Evolutionary conservation across 345 rosid genomes (phyloP), one percentile per base, ranked within the genome.

Genomic region (Gossypium australe): DNA sequence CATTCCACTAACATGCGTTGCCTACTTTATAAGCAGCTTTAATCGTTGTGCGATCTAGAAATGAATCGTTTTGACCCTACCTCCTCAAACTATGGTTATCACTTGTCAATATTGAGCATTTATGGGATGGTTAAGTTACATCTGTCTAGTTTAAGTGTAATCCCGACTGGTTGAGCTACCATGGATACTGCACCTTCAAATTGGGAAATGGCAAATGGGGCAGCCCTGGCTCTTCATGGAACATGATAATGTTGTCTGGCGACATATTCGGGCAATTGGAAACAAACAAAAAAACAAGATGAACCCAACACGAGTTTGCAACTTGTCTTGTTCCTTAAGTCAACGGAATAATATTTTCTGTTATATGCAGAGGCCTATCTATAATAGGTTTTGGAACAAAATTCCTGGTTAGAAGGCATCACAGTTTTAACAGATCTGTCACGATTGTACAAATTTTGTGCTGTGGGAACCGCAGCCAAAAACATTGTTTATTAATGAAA

Each of bases 41-140:
- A 2, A 13, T 22, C 24, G 14, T 47, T 47, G 1, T 24, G 9
- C 44, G 52, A 72, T 72, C 67, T 58, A 34, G 22, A 25, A 44
- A 24, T 44, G 75, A 58, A 58, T 57, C 24, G 25, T 44, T 24
- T 41, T 22, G 67, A 59, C 55, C 75, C 75, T 58, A 45, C 55
- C 34, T 45, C 18, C 52, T 22, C 18, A 16, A 58, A 38, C 34
- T 43, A 56, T 45, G 16, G 48, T 58, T 58, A 24, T 14, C 52
- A 72, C 67, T 58, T 45, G 25, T 72, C 13, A 34, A 34, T 34
- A 47, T 56, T 9, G 25, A 43, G 66, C 44, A 44, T 72, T 51
- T 43, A 72, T 58, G 44, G 65, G 43, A 14, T 11, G 41, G 7
- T 59, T 59, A 58, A 16, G 27, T 72, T 58, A 4, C 14, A 58